Base-by-base conservation (phyloP, 129 eudicot species). In the Logfia minima region DNA sequence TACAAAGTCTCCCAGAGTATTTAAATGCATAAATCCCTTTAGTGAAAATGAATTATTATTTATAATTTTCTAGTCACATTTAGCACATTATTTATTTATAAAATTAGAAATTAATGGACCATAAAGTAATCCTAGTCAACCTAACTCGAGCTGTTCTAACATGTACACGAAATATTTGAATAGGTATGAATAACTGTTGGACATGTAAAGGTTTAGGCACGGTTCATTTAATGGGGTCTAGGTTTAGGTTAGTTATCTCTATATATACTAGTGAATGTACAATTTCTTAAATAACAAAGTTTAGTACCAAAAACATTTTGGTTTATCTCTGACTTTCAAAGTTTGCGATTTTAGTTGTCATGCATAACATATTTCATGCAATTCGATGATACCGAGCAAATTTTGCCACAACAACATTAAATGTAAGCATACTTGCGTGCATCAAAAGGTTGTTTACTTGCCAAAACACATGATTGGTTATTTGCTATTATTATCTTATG, bases 341-440 rank as follows among this genome's bases (percentile, higher is more conserved):
- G 55, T 29, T 56, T 58, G 67, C 34, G 14, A 58, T 72, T 13
- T 23, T 34, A 68, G 55, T 37, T 21, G 8, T 21, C 77, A 89
- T 80, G 82, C 83, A 64, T 22, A 89, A 73, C 91, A 92, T 80
- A 75, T 92, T 89, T 18, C 86, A 82, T 71, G 98, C 98, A 82
- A 92, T 89, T 68, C 86, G 82, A 72, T 84, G 89, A 22, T 96
- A 93, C 13, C 98, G 86, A 34, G 93, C 90, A 71, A 76, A 84
- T 89, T 86, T 87, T 68, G 96, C 87, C 83, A 89, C 98, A 79
- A 88, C 87, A 60, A 92, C 93, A 64, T 92, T 89, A 86, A 56
- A 92, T 66, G 78, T 89, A 89, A 10, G 93, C 96, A 77, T 92
- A 92, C 77, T 83, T 89, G 72, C 85, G 90, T 29, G 88, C 83